These are phyloP conservation scores for Citrus inodora DNA, from an alignment of 345 rosid species.

Conservation along the genomic window DNA sequence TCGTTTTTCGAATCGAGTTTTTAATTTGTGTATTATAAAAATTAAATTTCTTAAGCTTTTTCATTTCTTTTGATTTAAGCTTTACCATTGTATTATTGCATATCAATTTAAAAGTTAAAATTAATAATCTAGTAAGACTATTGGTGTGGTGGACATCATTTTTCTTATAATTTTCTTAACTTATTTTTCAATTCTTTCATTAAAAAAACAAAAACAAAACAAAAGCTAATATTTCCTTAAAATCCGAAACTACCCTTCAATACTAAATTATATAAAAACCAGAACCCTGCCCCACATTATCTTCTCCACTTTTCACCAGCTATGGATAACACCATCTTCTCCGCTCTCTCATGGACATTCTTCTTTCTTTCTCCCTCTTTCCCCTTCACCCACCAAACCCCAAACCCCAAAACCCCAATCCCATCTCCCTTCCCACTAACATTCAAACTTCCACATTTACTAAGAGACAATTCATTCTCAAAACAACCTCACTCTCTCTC, in stretches of 20 bases:
- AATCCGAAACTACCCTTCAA: conserved; percentile 20
- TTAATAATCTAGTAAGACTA: no score
- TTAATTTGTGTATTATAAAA: no score
- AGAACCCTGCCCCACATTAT: conserved; percentile 34
- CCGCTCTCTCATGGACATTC: conserved; percentile 57
- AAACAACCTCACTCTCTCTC: conserved; percentile 40
- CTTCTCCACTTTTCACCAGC: conserved; percentile 25
- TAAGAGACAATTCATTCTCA: conserved; percentile 51
- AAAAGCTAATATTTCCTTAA: neutral
- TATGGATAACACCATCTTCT: conserved; percentile 23
- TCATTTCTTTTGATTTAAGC: neutral
- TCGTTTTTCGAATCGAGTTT: no score
- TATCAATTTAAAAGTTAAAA: no score
- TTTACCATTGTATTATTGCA: no score
- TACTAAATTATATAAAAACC: neutral
- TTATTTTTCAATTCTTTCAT: no score
- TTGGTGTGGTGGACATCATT: no score
- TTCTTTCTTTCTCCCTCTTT: conserved; percentile 50
- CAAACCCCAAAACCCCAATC: conserved; percentile 19
- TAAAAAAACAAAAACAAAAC: neutral
- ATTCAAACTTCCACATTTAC: conserved; percentile 14
- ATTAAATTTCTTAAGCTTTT: no score
- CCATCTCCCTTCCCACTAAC: conserved; percentile 11
- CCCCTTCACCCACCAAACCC: conserved; percentile 33
- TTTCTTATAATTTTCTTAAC: no score